Percentiles rank a stretch among this genome's conserved stretches.
Evolutionary conservation across 1,284 basidiomycete genomes (phyloP).

Genomic region (Leccinum brunneo-olivaceum): DNA sequence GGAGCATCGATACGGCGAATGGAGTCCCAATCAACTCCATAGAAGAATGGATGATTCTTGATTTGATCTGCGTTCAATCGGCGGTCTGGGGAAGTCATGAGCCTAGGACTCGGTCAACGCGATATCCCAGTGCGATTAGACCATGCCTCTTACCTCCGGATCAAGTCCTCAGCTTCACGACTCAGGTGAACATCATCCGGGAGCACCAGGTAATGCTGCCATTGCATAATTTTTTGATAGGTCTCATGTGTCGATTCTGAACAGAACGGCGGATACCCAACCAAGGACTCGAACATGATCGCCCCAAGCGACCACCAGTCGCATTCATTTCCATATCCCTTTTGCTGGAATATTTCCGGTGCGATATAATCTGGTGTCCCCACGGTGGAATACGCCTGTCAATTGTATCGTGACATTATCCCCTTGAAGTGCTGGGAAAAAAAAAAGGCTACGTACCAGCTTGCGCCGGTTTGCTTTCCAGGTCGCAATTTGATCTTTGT

Average conservation of each 20-base stretch:
- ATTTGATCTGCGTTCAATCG: conserved; percentile 84
- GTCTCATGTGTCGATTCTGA: conserved; percentile 98
- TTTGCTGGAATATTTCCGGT: conserved; percentile 95
- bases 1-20: conserved; percentile 92
- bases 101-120: conserved; percentile 32
- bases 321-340: conserved; percentile 96
- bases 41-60: conserved; percentile 93
- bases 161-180: conserved; percentile 87
- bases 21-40: conserved; percentile 90
- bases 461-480: conserved; percentile 99
- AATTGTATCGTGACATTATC: not conserved
- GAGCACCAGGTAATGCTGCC: conserved; percentile 83
- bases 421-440: not conserved
- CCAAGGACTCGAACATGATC: conserved; percentile 98
- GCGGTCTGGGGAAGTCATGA: conserved; percentile 84
- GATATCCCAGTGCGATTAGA: conserved; percentile 1
- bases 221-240: conserved; percentile 97
- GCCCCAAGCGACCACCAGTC: conserved; percentile 98
- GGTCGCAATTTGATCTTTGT: conserved; percentile 86
- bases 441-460: conserved; percentile 47
- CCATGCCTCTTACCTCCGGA: conserved; percentile 56
- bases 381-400: conserved; percentile 95
- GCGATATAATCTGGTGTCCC: conserved; percentile 99
- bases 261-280: conserved; percentile 97
- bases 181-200: conserved; percentile 96